A percentile compares a stretch with the other conserved stretches of the same genome.
phyloP scores from a whole-genome alignment of 73 alveolate species.

The Paramecium sexaurelia region DNA sequence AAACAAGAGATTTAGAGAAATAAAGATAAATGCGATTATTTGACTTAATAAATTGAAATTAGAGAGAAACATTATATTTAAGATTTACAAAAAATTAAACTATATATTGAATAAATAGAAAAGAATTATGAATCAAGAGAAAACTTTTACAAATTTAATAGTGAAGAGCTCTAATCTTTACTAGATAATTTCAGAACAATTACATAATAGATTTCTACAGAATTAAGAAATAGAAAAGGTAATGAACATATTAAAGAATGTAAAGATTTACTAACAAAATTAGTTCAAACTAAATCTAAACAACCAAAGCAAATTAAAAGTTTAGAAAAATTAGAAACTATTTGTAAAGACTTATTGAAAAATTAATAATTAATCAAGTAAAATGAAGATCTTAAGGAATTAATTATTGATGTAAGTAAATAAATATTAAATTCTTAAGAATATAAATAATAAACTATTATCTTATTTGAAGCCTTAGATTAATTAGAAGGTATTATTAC shows the following conservation, averaged over 20 bases:
- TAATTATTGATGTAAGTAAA: background rate
- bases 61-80: slow-evolving; percentile 2
- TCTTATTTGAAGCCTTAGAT: background rate
- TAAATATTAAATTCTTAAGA: background rate
- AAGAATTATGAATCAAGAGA: slow-evolving; percentile 27
- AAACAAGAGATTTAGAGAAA: slow-evolving; percentile 31
- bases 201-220: background rate
- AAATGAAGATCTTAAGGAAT: background rate
- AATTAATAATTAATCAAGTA: background rate
- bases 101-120: background rate
- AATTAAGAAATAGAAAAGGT: slow-evolving; percentile 21
- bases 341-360: slow-evolving; percentile 4
- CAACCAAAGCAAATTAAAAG: background rate
- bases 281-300: background rate
- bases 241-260: slow-evolving; percentile 43
- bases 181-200: slow-evolving; percentile 13
- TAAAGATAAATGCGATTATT: slow-evolving; percentile 2
- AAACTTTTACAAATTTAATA: background rate
- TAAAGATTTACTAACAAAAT: slow-evolving; percentile 13
- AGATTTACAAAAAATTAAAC: background rate
- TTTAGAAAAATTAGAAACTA: slow-evolving; percentile 21
- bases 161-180: background rate
- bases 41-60: background rate
- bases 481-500: slow-evolving; percentile 17
- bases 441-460: background rate